Evolutionary conservation across 257 asterid genomes (phyloP), one percentile per base, ranked within the genome.

Genomic region (Solanum stenotomum): DNA sequence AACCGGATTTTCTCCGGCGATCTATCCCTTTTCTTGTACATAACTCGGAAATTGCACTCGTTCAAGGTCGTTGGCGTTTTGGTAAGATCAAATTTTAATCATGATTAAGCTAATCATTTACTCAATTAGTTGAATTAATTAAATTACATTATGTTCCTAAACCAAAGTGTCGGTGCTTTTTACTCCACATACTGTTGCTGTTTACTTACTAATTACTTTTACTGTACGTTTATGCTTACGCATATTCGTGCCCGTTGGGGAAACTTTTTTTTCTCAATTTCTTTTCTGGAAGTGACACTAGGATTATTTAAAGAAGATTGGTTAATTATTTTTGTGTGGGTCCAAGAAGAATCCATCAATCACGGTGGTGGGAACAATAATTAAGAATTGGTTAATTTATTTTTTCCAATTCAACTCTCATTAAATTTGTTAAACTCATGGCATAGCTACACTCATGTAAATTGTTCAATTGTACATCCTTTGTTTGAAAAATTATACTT

Each of bases 31-130:
- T 95, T 27, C 94, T 95, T 23, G 89, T 97, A 63, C 97, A 96
- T 87, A 96, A 96, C 83, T 91, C 92, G 23, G 92, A 94, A 11
- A 86, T 96, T 70, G 99, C 99, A 20, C 98, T 96, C 12, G 98
- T 96, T 4, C 99, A 97, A 90, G 95, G 95, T 40, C 98, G 99
- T 27, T 97, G 99, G 99, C 96, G 98, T 59, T 97, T 97, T 34
- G 99, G 99, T 97, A 91, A 88, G 94, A 68, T 25, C 78, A 3
- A 40, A 11, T 4, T 14, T 63, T 31, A 79, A 75, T 5, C 25
- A 40, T 79, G 2, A 10, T 35, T 42, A 68, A 49, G 46, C 46
- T 33, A 83, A 42, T 82, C 63, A 46, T 67, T 63, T 10, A 14
- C n/a, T 40, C 67, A 68, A 9, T 31, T 77, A 37, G 2, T 42